Base-by-base conservation (phyloP, 345 rosid species). In the Kandelia obovata region DNA sequence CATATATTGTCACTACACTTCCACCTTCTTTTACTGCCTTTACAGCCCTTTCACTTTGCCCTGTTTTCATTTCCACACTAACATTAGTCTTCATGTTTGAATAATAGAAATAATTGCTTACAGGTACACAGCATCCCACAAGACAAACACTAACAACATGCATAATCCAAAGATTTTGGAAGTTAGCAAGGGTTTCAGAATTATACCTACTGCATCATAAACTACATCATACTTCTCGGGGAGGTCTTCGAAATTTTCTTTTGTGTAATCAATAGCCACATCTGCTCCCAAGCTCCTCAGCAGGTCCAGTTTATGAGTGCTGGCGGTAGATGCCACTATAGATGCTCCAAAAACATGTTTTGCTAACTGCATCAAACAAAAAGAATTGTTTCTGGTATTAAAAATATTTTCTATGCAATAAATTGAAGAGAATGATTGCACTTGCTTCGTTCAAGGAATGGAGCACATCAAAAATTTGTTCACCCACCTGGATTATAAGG, bases 1-100 rank as follows among this genome's bases (percentile, higher is more conserved):
- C 73, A 1, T 21, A 19, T 56, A 71, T 71, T 28, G 62, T 47
- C 46, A 56, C 75, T 5, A 64, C 75, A 26, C 69, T 28, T 55
- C 75, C 75, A 27, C 67, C 73, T 62, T 62, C 61, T 62, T 70
- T 70, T 67, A 64, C 75, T 30, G 69, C 75, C 60, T 71, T 71
- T 7, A 64, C 20, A 6, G 75, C 69, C 30, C 35, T 62, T 25
- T 62, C 66, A 53, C 53, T 9, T n/a, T 55, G 53, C 34, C 75
- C 68, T 56, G 63, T 63, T 63, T 55, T n/a, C 39, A 30, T 21
- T 69, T 52, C 20, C 9, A 4, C 21, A n/a, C 32, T 0, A 30
- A 20, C 2, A 16, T 39, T 26, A 46, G 17, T 7, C 66, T 26
- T 37, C 19, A n/a, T 0, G 46, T 43, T 26, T 23, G 28, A 10